Evolutionary conservation across 345 rosid species (phyloP), one percentile per base, ranked within the genome.

Genomic region (Noccaea caerulescens): DNA sequence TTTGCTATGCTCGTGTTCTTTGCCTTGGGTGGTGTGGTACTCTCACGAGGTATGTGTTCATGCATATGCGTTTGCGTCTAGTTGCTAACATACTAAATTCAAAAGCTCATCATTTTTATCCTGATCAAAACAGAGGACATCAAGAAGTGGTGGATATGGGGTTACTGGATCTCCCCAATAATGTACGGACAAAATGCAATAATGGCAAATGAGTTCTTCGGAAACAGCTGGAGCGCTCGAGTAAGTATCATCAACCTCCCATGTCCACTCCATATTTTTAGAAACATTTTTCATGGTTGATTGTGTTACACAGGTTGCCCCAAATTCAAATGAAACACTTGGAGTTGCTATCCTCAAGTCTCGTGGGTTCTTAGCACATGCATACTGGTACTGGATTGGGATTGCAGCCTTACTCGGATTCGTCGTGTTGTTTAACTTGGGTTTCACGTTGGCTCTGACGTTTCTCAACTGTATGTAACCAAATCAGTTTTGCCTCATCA

Each of bases 101-200:
- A 33, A 51, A 23, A 45, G 3, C 58, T 58, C 12, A 68, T 12
- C 25, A 12, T 3, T 58, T 46, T 76, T 8, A 16, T 36, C 20
- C 33, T 63, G 27, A 41, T 41, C 38, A 56, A 30, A 62, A 68
- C 84, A 92, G 98, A 90, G 8, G 63, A 85, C 51, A 68, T 92
- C 1, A 90, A 92, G 74, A 85, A 82, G 58, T 90, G 97, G 98
- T 88, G 96, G 98, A 81, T 83, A 30, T 90, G 97, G 97, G 95
- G 82, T 55, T 92, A 77, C 73, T 92, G 97, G 97, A 23, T 64
- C 53, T 90, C 97, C 6, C 93, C 98, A 9, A 33, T 92, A 47
- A 88, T 85, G 95, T 92, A 92, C 41, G 91, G 82, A 54, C 95
- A 90, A 52, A 90, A 80, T 25, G 98, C 95, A 0, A 59, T 90